Conservation (phyloP, 2,329 filamentous ascomycete genomes). For the Hymenoscyphus scutula region DNA sequence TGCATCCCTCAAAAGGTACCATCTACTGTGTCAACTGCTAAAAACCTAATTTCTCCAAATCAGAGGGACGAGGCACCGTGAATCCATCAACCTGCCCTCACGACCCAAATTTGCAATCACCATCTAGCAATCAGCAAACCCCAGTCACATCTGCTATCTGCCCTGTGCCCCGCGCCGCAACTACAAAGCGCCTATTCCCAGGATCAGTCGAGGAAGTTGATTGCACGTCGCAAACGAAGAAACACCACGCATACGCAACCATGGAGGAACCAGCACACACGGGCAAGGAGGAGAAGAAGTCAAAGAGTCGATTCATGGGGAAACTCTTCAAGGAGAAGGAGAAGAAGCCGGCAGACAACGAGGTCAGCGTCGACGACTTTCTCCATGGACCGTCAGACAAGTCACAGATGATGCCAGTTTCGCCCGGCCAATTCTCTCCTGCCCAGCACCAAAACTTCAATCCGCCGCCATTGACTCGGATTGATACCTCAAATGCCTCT, state of each 20-base stretch:
- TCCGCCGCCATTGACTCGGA: slow-evolving; percentile 30
- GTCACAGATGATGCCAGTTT: slow-evolving; percentile 51
- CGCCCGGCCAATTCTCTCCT: slow-evolving; percentile 35
- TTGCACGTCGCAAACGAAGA: not conserved
- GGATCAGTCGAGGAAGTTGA: not conserved
- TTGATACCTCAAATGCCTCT: slow-evolving; percentile 49
- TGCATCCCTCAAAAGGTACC: not conserved
- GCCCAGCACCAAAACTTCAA: slow-evolving; percentile 10
- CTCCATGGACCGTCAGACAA: slow-evolving; percentile 55
- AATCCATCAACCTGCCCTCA: not conserved
- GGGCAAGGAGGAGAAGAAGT: slow-evolving; percentile 33
- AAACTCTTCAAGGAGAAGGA: slow-evolving; percentile 42
- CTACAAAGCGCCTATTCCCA: not conserved
- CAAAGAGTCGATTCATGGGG: slow-evolving; percentile 54
- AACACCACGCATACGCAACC: slow-evolving; percentile 10
- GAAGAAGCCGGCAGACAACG: slow-evolving; percentile 38
- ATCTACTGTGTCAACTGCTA: slow-evolving; percentile 3
- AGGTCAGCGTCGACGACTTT: slow-evolving; percentile 56
- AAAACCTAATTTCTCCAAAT: not conserved
- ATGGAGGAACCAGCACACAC: slow-evolving; percentile 28
- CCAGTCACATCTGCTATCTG: slow-evolving; percentile 1
- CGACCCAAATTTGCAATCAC: not conserved
- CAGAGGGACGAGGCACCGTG: not conserved
- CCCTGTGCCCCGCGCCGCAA: slow-evolving; percentile 7
- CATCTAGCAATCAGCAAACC: not conserved